Percentiles rank a stretch among this genome's conserved stretches.
Conservation (phyloP, 352 stramenopile genomes). For the Ophiocytium majus region DNA sequence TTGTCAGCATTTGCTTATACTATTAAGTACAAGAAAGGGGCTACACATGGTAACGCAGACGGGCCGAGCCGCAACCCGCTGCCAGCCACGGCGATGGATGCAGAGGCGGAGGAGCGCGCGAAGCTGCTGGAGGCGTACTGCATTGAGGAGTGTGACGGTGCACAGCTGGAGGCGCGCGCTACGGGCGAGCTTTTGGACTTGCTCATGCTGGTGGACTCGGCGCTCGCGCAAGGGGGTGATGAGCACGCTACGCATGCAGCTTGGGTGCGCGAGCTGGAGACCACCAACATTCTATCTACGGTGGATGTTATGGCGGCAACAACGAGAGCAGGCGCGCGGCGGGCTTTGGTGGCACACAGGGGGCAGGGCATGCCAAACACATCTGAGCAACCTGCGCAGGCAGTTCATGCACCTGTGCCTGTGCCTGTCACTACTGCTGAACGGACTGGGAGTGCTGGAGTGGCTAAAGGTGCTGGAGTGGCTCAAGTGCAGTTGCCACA, state of each 20-base stretch:
- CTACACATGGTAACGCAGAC: neutral
- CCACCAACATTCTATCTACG: too few species aligned
- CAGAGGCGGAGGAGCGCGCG: neutral
- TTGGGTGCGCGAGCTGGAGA: neutral
- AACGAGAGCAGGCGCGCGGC: too few species aligned
- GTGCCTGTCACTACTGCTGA: too few species aligned
- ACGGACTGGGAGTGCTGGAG: too few species aligned
- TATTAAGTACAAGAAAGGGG: neutral
- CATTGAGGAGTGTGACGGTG: neutral
- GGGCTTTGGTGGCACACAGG: too few species aligned
- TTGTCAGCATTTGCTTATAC: neutral
- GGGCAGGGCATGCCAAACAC: too few species aligned
- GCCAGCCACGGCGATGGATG: neutral
- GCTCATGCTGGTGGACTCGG: neutral
- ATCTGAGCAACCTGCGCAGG: too few species aligned
- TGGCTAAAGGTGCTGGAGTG: too few species aligned
- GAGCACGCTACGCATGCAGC: neutral
- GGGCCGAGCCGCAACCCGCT: neutral
- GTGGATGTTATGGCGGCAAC: neutral
- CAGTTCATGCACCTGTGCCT: too few species aligned
- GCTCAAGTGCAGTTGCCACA: too few species aligned
- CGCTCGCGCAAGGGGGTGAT: neutral
- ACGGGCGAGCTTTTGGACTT: neutral
- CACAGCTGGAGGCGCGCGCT: neutral
- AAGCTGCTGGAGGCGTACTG: neutral